A percentile compares a stretch with the other conserved stretches of the same genome.
Evolutionary conservation across 2,329 filamentous ascomycete genomes (phyloP).

Genomic region (Cercospora sojina): DNA sequence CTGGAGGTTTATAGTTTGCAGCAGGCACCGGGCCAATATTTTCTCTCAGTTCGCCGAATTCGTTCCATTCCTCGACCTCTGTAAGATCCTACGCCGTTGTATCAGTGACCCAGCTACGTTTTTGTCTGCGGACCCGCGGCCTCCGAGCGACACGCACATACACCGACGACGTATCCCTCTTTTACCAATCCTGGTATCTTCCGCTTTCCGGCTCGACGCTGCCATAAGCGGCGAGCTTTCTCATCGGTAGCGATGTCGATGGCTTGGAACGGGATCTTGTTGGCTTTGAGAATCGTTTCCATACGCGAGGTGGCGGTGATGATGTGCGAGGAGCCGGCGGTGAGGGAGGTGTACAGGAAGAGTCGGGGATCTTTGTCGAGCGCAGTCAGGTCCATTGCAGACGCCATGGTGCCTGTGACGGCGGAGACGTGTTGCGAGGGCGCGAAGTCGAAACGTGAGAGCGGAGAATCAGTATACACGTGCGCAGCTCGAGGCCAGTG

Average conservation of each 20-base stretch:
- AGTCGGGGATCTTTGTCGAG: slow-evolving; percentile 56
- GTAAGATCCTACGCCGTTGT: slow-evolving; percentile 69
- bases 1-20: slow-evolving; percentile 28
- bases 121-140: background rate
- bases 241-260: slow-evolving; percentile 89
- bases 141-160: slow-evolving; percentile 52
- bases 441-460: background rate
- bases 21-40: slow-evolving; percentile 62
- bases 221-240: slow-evolving; percentile 84
- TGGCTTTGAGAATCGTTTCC: slow-evolving; percentile 93
- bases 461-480: background rate
- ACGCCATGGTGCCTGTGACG: slow-evolving; percentile 19
- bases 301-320: slow-evolving; percentile 93
- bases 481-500: background rate
- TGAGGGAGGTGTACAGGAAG: slow-evolving; percentile 95
- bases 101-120: background rate
- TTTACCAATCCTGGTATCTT: slow-evolving; percentile 90
- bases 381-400: slow-evolving; percentile 41
- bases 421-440: background rate
- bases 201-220: slow-evolving; percentile 76
- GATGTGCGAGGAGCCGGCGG: slow-evolving; percentile 92
- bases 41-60: slow-evolving; percentile 91
- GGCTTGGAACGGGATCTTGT: slow-evolving; percentile 89
- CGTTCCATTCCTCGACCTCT: slow-evolving; percentile 98
- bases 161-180: slow-evolving; percentile 78